Evolutionary conservation across 495 filamentous ascomycete species (phyloP), one percentile per base, ranked within the genome.

Genomic region (Pyrenula massariospora): DNA sequence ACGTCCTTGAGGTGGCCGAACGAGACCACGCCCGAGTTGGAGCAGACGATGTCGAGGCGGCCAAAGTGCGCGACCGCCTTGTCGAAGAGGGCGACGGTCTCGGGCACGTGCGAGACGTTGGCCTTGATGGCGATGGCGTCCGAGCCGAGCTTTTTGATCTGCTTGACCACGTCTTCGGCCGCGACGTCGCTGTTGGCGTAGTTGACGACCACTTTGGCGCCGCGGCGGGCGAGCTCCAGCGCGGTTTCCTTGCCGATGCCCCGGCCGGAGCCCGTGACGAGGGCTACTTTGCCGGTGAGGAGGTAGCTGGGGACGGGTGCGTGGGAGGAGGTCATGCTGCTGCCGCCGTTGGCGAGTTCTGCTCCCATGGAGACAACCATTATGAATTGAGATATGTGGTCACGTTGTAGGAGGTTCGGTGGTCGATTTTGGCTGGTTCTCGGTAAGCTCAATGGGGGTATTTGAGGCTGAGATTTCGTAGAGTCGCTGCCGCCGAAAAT

Each of bases 1-100:
- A 89, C 78, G 55, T 91, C 85, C 58, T 82, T 77, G 54, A 83
- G 67, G 0, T 64, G 63, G 15, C 71, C 76, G 60, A 81, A 81
- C 57, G 70, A 70, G 56, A 78, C 78, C 22, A 80, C 75, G 50
- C 77, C 78, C 15, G 75, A 74, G 67, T 81, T 81, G 51, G 77
- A 79, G 60, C 75, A 75, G 58, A 69, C 72, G 67, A 66, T 73
- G 53, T 76, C 69, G 19, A 76, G 50, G 1, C 66, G 56, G 12
- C 71, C 69, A 55, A 73, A 76, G 57, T 71, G 65, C 47, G 63
- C 60, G 25, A 75, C 60, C 11, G 71, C 65, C 12, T 69, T 58
- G 53, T 78, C 65, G 64, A 81, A 77, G 56, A 81, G 66, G 24
- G 63, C 23, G 12, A 57, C 58, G 42, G 75, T 75, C 59, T 79